Percentiles rank a stretch among this genome's conserved stretches.
Conservation (phyloP, 2,329 filamentous ascomycete species). For the Hirsutella thompsonii region DNA sequence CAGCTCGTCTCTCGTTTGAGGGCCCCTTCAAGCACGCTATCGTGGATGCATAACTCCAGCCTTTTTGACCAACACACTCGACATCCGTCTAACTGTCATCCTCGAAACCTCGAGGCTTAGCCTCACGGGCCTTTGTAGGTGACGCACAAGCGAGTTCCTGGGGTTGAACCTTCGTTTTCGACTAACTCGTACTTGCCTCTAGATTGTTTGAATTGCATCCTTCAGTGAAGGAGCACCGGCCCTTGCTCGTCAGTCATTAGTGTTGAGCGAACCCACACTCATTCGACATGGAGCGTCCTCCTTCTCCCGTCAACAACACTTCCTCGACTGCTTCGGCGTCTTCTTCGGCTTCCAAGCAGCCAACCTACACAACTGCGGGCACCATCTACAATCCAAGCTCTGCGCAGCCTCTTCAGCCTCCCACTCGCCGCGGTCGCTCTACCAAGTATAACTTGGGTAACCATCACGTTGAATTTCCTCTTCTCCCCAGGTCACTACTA, state of each 20-base stretch:
- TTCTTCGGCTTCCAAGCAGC: constrained; percentile 16
- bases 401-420: constrained; percentile 34
- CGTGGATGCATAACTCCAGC: no score
- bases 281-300: constrained; percentile 16
- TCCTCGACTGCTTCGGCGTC: constrained; percentile 9
- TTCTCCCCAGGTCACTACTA: constrained; percentile 23
- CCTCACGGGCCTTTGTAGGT: neutral
- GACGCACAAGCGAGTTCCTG: neutral
- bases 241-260: neutral
- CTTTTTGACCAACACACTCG: no score
- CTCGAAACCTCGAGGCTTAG: no score
- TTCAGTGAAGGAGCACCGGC: constrained; percentile 3
- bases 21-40: no score
- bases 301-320: constrained; percentile 12
- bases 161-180: neutral
- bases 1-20: neutral
- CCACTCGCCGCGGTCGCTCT: constrained; percentile 34
- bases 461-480: constrained; percentile 16
- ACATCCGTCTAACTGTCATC: no score
- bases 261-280: neutral
- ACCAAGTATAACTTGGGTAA: constrained; percentile 23
- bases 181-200: constrained; percentile 17
- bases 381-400: constrained; percentile 38
- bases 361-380: constrained; percentile 42
- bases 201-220: constrained; percentile 6